phyloP scores from a whole-genome alignment of 23 red algal species.

The Gracilaria gracilis region DNA sequence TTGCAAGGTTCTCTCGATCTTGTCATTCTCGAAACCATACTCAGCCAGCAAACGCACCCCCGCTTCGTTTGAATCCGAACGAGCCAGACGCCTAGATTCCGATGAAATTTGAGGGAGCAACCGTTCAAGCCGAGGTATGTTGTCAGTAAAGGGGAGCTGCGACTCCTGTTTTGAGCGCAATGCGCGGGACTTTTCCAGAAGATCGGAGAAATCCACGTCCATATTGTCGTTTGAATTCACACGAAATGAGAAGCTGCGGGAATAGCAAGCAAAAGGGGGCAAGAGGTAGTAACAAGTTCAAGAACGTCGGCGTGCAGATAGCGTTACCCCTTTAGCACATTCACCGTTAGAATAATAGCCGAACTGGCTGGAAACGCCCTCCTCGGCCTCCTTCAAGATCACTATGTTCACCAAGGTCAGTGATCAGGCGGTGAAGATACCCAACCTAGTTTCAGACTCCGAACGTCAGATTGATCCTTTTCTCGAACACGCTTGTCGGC shows the following conservation, averaged over 20 bases:
- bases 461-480: too few relatives aligned
- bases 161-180: conserved; percentile 43
- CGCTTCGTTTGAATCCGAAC: conserved; percentile 21
- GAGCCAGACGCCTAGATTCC: conserved; percentile 48
- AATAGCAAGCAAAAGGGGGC: neutral
- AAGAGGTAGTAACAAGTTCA: too few relatives aligned
- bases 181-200: conserved; percentile 69
- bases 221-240: neutral
- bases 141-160: conserved; percentile 32
- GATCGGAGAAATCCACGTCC: conserved; percentile 58
- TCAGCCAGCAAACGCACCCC: conserved; percentile 54
- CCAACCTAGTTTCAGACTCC: too few relatives aligned
- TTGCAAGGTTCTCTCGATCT: conserved; percentile 55
- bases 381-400: too few relatives aligned
- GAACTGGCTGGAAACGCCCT: too few relatives aligned
- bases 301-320: too few relatives aligned
- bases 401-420: too few relatives aligned
- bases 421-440: too few relatives aligned
- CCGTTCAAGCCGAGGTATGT: conserved; percentile 68
- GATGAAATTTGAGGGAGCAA: conserved; percentile 48
- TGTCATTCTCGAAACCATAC: conserved; percentile 61
- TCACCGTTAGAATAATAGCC: too few relatives aligned
- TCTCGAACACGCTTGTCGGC: too few relatives aligned
- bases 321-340: too few relatives aligned
- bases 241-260: neutral